A percentile compares a stretch with the other conserved stretches of the same genome.
phyloP scores from a whole-genome alignment of 2,329 filamentous ascomycete species.

The Stemphylium beticola region DNA sequence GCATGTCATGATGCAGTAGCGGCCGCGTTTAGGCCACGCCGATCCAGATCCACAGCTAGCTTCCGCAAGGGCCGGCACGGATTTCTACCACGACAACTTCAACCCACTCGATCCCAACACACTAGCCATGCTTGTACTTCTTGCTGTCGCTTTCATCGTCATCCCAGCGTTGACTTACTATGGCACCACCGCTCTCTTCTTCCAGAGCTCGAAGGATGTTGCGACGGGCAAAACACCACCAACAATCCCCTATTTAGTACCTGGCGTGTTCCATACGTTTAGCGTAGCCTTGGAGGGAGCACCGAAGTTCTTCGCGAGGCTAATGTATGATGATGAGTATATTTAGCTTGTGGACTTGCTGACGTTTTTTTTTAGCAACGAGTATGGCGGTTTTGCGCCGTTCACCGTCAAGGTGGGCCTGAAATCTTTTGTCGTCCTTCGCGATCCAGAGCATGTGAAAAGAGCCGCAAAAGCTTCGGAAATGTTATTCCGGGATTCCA shows the following conservation, averaged over 20 bases:
- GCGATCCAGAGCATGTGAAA: constrained; percentile 29
- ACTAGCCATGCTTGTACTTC: constrained; percentile 8
- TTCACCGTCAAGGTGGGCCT: constrained; percentile 32
- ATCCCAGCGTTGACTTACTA: constrained; percentile 33
- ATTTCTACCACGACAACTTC: constrained; percentile 1
- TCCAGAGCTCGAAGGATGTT: constrained; percentile 20
- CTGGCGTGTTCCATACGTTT: constrained; percentile 29
- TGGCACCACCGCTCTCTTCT: constrained; percentile 27
- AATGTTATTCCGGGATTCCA: not conserved
- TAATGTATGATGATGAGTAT: constrained; percentile 23
- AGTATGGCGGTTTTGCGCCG: constrained; percentile 30
- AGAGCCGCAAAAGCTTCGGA: constrained; percentile 19
- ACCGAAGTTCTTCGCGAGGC: constrained; percentile 31
- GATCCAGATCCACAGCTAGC: not conserved
- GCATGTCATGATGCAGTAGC: not conserved
- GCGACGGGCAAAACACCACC: constrained; percentile 23
- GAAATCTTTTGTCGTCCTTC: constrained; percentile 27
- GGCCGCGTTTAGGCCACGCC: not conserved
- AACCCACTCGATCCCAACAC: not conserved
- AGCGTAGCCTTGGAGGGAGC: constrained; percentile 26
- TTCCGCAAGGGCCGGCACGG: not conserved
- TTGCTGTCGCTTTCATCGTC: not conserved
- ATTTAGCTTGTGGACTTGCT: not conserved
- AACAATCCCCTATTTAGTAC: constrained; percentile 31
- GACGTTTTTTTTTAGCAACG: constrained; percentile 22